These are phyloP conservation scores for Jaenimonas drosophilae DNA, from an alignment of 208 protist genomes.

Conservation along the genomic window DNA sequence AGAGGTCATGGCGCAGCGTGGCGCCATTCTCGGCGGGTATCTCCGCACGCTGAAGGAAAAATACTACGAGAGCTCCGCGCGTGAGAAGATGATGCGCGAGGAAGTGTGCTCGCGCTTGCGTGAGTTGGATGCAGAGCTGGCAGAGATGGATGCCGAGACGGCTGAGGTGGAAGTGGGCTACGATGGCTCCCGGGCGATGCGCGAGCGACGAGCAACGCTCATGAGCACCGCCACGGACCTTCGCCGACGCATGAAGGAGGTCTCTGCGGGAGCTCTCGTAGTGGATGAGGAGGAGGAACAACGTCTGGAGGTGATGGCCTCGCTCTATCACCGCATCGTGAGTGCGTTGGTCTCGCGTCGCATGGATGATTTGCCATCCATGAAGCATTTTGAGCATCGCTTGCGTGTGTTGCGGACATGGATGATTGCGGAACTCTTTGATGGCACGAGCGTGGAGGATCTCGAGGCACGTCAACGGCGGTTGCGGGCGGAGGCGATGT, in stretches of 20 bases:
- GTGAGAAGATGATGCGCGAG: too few relatives aligned
- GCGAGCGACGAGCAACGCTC: too few relatives aligned
- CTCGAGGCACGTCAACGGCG: slow-evolving; percentile 5
- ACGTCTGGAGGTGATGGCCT: background rate
- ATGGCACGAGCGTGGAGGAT: slow-evolving; percentile 4
- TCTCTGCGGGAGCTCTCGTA: too few relatives aligned
- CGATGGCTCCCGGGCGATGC: too few relatives aligned
- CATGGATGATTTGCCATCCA: slow-evolving; percentile 10
- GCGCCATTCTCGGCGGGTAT: slow-evolving; percentile 11
- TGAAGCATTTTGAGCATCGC: slow-evolving; percentile 18
- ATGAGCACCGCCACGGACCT: too few relatives aligned
- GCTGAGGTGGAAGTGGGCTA: too few relatives aligned
- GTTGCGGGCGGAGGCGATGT: slow-evolving; percentile 6
- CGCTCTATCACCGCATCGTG: slow-evolving; percentile 3
- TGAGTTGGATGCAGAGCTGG: background rate
- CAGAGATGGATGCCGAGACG: slow-evolving; percentile 7
- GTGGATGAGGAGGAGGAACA: too few relatives aligned
- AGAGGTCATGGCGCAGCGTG: slow-evolving; percentile 10
- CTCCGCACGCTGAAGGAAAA: slow-evolving; percentile 10
- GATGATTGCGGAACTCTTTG: slow-evolving; percentile 1
- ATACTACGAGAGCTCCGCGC: slow-evolving; percentile 1
- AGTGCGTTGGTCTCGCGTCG: background rate
- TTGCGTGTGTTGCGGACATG: slow-evolving; percentile 9
- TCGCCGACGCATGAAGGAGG: too few relatives aligned
- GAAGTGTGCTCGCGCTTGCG: too few relatives aligned